A percentile compares a stretch with the other conserved stretches of the same genome.
phyloP scores from a whole-genome alignment of 2,329 filamentous ascomycete genomes.

The Atkinsonella texensis region DNA sequence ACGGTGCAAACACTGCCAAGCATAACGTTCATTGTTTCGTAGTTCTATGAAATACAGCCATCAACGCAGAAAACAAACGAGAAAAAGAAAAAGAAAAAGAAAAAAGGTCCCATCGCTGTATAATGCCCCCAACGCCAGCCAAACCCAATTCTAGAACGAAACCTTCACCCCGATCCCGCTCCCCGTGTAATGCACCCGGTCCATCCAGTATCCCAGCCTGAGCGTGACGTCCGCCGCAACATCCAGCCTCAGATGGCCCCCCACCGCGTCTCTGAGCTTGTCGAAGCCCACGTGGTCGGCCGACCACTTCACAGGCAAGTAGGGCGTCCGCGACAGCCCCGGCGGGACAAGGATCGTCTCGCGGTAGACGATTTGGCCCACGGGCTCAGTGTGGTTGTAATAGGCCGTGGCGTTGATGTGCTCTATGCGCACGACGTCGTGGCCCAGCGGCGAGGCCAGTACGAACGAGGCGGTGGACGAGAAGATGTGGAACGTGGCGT shows the following conservation, averaged over 20 bases:
- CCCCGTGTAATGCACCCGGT: conserved; percentile 59
- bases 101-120: neutral
- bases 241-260: conserved; percentile 67
- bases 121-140: neutral
- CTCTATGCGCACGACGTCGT: conserved; percentile 66
- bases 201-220: conserved; percentile 61
- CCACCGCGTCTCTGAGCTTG: conserved; percentile 66
- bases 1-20: too few species aligned
- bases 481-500: conserved; percentile 76
- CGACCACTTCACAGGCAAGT: conserved; percentile 71
- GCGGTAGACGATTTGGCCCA: conserved; percentile 63
- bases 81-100: neutral
- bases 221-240: conserved; percentile 66
- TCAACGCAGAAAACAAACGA: too few species aligned
- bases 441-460: conserved; percentile 63
- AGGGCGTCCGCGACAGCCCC: conserved; percentile 59
- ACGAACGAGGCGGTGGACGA: conserved; percentile 79
- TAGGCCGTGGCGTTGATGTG: conserved; percentile 73
- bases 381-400: conserved; percentile 66
- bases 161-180: conserved; percentile 56
- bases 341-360: conserved; percentile 63
- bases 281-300: conserved; percentile 71
- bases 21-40: too few species aligned
- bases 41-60: too few species aligned
- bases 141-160: conserved; percentile 12